phyloP scores from a whole-genome alignment of 495 filamentous ascomycete species.

The Parathielavia hyrcaniae region DNA sequence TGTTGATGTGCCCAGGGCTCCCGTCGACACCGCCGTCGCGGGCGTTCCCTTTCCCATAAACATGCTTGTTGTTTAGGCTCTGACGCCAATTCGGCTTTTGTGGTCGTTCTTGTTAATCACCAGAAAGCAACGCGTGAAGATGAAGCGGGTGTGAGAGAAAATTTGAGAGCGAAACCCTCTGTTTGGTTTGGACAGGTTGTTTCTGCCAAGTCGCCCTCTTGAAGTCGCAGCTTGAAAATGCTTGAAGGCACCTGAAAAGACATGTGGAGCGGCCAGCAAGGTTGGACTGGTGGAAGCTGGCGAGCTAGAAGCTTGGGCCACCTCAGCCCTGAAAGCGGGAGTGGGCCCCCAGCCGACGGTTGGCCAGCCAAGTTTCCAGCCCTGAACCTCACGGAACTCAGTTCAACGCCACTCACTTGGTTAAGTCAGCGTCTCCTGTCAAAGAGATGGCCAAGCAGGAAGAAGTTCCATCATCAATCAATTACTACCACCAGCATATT shows the following conservation, averaged over 20 bases:
- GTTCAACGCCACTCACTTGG: neutral
- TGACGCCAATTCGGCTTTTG: neutral
- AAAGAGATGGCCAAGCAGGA: neutral
- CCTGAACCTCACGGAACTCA: no score
- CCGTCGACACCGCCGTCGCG: conserved; percentile 13
- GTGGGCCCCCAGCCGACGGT: no score
- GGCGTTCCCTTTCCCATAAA: conserved; percentile 21
- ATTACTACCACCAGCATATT: no score
- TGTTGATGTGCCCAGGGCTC: conserved; percentile 3
- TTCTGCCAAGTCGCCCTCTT: conserved; percentile 2
- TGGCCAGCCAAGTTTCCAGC: no score
- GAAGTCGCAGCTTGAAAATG: conserved; percentile 2
- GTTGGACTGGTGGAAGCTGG: neutral
- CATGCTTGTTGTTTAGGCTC: conserved; percentile 2
- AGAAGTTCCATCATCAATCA: no score
- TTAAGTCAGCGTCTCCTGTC: neutral
- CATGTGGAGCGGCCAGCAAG: conserved; percentile 9
- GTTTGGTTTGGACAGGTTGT: conserved; percentile 4
- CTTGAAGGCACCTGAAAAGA: conserved; percentile 3
- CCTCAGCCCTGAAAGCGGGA: neutral
- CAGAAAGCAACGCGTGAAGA: neutral
- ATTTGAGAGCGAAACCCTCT: neutral
- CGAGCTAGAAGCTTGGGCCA: conserved; percentile 11
- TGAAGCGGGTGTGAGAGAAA: conserved; percentile 4
- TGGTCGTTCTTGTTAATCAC: neutral